phyloP scores from a whole-genome alignment of 805 yeast species.

The Wickerhamomyces hampshirensis region DNA sequence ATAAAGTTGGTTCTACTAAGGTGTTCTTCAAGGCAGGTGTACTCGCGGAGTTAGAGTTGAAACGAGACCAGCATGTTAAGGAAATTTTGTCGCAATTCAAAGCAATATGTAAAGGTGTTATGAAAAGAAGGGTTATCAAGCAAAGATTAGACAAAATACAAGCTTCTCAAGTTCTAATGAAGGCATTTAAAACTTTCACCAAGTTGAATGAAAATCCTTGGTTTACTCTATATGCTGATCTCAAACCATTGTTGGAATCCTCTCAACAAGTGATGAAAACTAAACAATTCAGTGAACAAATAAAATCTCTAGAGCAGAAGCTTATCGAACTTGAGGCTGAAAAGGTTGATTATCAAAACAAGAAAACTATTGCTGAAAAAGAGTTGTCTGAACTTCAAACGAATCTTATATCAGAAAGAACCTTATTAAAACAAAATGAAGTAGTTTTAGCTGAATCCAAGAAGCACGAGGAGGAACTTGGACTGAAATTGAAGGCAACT shows the following conservation, averaged over 20 bases:
- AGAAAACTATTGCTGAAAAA: constrained; percentile 23
- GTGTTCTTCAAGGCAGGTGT: constrained; percentile 96
- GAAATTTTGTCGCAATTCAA: constrained; percentile 57
- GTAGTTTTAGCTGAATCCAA: constrained; percentile 39
- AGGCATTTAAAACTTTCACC: constrained; percentile 51
- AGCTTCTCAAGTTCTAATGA: constrained; percentile 65
- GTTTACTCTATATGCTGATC: constrained; percentile 65
- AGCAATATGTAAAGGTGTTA: constrained; percentile 58
- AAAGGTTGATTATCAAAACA: constrained; percentile 24
- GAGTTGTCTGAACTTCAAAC: constrained; percentile 29
- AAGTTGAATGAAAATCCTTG: constrained; percentile 58
- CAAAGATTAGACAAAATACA: constrained; percentile 52
- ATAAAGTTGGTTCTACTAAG: constrained; percentile 89
- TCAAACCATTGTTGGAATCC: constrained; percentile 73
- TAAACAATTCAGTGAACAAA: constrained; percentile 51
- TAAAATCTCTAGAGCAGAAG: constrained; percentile 45
- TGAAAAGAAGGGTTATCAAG: constrained; percentile 45
- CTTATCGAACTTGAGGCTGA: constrained; percentile 33
- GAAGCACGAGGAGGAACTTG: constrained; percentile 32
- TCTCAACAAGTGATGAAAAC: constrained; percentile 56
- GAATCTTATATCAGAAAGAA: constrained; percentile 35
- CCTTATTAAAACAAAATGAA: constrained; percentile 43
- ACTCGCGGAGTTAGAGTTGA: constrained; percentile 80
- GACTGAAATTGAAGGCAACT: constrained; percentile 22
- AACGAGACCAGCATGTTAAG: constrained; percentile 62